Base-by-base conservation (phyloP, 2,329 filamentous ascomycete species). In the Escovopsis weberi region DNA sequence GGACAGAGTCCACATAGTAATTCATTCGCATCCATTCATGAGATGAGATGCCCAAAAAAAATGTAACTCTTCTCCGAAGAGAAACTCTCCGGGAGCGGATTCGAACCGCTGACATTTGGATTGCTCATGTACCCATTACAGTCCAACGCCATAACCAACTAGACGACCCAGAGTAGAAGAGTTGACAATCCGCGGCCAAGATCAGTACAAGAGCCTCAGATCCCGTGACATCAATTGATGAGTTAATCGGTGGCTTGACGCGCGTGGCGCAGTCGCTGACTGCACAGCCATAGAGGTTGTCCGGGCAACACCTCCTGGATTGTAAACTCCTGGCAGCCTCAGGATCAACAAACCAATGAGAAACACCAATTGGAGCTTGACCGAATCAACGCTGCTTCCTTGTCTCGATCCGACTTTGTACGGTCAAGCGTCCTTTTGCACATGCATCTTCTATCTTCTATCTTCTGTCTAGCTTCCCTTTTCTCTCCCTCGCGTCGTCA, bases 331-430 rank as follows among this genome's bases (percentile, higher is more conserved):
- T 41, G 37, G 35, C 36, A 12, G 23, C 44, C 41, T 38, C 26
- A 43, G 41, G 41, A 38, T 45, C 41, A 45, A 45, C 38, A 45
- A 43, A 37, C 40, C 33, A 37, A 37, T 23, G 28, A 32, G 28
- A 32, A 9, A 11, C 28, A 32, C 35, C 35, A 37, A 37, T 37
- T 18, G 23, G 23, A 37, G 18, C 35, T 19, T 23, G 18, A 37
- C 23, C 40, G 33, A 40, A 45, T 39, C 37, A 40, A 53, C 51
- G 52, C 53, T 54, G 54, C 52, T 49, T 45, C 15, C 37, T 42
- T 43, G 47, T 40, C 40, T 30, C 12, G 36, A 32, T 32, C 28
- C 28, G 11, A 9, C 28, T 6, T 32, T 11, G 28, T 32, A 32
- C 28, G 28, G 28, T 32, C 28, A 11, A 32, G 28, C 28, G 28